Percentiles rank a stretch among this genome's conserved stretches.
Conservation (phyloP, 1,139 yeast species). For the Sugiyamaella neomexicana region DNA sequence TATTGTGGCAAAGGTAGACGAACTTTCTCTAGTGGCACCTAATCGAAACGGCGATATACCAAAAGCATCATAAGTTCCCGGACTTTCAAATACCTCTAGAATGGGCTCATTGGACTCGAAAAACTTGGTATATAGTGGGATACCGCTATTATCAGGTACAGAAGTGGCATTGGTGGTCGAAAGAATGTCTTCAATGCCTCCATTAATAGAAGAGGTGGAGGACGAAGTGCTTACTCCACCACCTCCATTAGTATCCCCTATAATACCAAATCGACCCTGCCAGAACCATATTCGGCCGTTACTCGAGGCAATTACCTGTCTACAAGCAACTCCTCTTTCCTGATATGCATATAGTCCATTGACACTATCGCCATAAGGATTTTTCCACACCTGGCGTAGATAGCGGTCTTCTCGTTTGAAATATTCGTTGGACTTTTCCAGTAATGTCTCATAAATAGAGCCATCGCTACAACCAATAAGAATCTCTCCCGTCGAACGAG, state of each 20-base stretch:
- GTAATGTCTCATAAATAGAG: constrained; percentile 46
- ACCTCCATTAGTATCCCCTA: not conserved
- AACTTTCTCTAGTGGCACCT: constrained; percentile 12
- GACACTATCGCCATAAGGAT: constrained; percentile 35
- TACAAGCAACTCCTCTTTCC: constrained; percentile 25
- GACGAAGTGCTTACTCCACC: not conserved
- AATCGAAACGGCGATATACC: constrained; percentile 26
- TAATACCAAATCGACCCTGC: constrained; percentile 34
- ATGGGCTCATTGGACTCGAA: constrained; percentile 35
- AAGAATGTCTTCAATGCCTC: constrained; percentile 7
- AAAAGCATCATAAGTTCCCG: constrained; percentile 22
- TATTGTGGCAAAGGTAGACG: constrained; percentile 46
- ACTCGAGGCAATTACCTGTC: constrained; percentile 41
- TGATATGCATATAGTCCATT: constrained; percentile 41
- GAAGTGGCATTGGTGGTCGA: constrained; percentile 16
- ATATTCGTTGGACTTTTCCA: constrained; percentile 49
- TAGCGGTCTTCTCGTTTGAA: constrained; percentile 46
- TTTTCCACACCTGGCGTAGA: constrained; percentile 44
- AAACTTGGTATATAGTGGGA: constrained; percentile 36
- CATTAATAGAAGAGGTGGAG: constrained; percentile 8
- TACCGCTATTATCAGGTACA: constrained; percentile 23
- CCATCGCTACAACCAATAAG: constrained; percentile 53
- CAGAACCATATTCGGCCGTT: constrained; percentile 47
- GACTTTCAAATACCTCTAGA: constrained; percentile 33
- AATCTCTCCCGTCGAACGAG: constrained; percentile 48